Percentiles rank a stretch among this genome's conserved stretches.
Conservation (phyloP, 352 stramenopile species). For the Globisporangium lucens region DNA sequence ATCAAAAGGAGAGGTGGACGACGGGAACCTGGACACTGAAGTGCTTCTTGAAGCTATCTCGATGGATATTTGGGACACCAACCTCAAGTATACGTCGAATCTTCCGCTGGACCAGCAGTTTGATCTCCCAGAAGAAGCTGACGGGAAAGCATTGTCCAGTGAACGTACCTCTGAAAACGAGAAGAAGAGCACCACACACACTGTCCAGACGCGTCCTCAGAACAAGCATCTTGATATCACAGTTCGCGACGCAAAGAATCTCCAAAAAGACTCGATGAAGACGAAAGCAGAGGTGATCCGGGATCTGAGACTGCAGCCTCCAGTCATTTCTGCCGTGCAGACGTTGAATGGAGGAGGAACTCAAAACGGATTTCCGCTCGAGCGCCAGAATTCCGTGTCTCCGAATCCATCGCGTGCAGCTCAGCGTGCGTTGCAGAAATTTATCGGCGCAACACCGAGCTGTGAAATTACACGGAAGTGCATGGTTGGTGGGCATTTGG, state of each 20-base stretch:
- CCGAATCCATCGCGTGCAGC: constrained; percentile 43
- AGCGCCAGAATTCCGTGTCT: constrained; percentile 44
- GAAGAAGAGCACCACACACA: constrained; percentile 2
- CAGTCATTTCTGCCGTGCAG: neutral
- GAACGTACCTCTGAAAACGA: neutral
- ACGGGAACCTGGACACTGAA: constrained; percentile 64
- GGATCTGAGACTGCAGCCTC: constrained; percentile 15
- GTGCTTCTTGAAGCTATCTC: constrained; percentile 84
- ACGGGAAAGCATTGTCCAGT: constrained; percentile 8
- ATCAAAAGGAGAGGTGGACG: constrained; percentile 50
- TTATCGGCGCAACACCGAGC: constrained; percentile 65
- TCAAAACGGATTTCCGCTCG: constrained; percentile 4
- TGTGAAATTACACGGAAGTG: constrained; percentile 75
- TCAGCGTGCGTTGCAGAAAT: constrained; percentile 64
- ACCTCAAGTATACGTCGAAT: constrained; percentile 83
- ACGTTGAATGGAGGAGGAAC: neutral
- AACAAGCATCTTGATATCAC: constrained; percentile 8
- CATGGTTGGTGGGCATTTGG: constrained; percentile 65
- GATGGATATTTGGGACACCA: constrained; percentile 83
- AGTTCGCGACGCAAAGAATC: neutral
- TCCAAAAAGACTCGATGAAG: constrained; percentile 8
- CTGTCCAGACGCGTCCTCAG: neutral
- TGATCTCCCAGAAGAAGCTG: constrained; percentile 38
- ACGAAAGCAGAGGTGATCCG: constrained; percentile 16
- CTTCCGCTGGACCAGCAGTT: constrained; percentile 64